Evolutionary conservation across 139 green algal species (phyloP).

Genomic region (Chlorella vulgaris): DNA sequence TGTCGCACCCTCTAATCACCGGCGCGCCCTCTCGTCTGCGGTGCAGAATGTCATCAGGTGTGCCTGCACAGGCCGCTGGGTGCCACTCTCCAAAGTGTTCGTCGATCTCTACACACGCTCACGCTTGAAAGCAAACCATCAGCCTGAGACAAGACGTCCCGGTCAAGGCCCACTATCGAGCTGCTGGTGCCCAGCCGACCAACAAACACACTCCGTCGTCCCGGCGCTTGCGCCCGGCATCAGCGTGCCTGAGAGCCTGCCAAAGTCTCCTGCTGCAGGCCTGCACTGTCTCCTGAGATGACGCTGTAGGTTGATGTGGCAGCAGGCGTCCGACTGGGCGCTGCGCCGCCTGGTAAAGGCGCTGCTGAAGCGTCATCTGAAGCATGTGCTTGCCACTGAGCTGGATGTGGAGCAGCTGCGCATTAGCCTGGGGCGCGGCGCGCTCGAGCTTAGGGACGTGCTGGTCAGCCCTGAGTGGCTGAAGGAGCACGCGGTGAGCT

Average conservation of each 20-base stretch:
- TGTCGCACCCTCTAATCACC: no score
- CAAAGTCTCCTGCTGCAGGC: not conserved
- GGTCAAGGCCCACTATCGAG: no score
- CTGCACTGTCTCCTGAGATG: not conserved
- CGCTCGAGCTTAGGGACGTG: conserved; percentile 69
- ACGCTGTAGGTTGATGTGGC: not conserved
- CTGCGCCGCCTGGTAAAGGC: conserved; percentile 77
- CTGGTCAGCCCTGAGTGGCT: conserved; percentile 72
- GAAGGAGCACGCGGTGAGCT: conserved; percentile 53
- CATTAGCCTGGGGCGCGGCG: conserved; percentile 64
- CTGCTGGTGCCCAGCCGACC: no score
- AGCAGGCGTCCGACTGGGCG: conserved; percentile 43
- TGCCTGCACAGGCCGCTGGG: no score
- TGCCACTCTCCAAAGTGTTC: no score
- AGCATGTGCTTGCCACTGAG: conserved; percentile 50
- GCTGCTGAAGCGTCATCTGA: conserved; percentile 68
- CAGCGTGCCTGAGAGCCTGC: not conserved
- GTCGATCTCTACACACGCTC: no score
- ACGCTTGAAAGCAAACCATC: no score
- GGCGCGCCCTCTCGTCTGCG: no score
- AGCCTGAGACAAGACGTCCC: no score
- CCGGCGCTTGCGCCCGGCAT: no score
- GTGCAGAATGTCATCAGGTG: no score
- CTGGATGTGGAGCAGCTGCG: conserved; percentile 77
- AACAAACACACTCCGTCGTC: no score